Evolutionary conservation across 164 flowering plant species (phyloP).

Genomic region (Annona cherimola): DNA sequence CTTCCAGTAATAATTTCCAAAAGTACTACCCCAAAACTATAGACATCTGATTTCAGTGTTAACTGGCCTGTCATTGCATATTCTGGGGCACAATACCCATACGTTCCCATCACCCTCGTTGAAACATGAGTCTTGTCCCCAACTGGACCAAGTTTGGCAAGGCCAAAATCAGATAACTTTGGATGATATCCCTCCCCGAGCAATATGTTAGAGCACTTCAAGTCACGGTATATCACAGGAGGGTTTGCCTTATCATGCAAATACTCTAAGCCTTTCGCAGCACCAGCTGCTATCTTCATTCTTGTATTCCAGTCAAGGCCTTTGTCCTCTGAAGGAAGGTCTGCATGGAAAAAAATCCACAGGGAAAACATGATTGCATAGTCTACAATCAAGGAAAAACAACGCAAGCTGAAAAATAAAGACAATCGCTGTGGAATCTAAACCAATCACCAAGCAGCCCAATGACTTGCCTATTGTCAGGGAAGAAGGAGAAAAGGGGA

Average conservation of each 20-base stretch:
- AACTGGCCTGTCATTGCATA: conserved; percentile 93
- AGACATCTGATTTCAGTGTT: conserved; percentile 75
- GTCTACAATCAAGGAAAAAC: not conserved
- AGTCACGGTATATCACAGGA: conserved; percentile 79
- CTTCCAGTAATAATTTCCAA: conserved; percentile 80
- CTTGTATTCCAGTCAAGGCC: conserved; percentile 76
- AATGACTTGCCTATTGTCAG: no score
- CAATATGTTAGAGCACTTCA: conserved; percentile 87
- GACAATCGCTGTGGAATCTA: not conserved
- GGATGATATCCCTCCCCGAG: conserved; percentile 74
- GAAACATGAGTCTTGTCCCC: conserved; percentile 87
- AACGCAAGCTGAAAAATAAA: not conserved
- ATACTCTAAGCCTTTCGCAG: conserved; percentile 78
- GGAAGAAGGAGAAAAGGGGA: no score
- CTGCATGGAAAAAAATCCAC: conserved; percentile 21
- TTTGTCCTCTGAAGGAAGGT: conserved; percentile 41
- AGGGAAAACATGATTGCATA: not conserved
- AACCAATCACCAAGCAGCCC: not conserved
- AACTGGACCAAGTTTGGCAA: conserved; percentile 84
- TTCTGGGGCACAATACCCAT: conserved; percentile 89
- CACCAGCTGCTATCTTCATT: conserved; percentile 83
- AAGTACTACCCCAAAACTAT: conserved; percentile 91
- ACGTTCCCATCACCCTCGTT: conserved; percentile 89
- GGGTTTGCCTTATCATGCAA: conserved; percentile 68
- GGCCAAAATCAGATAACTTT: conserved; percentile 84